Percentiles rank a stretch among this genome's conserved stretches.
phyloP scores from a whole-genome alignment of 1,284 basidiomycete species.

The Termitomyces sp. region DNA sequence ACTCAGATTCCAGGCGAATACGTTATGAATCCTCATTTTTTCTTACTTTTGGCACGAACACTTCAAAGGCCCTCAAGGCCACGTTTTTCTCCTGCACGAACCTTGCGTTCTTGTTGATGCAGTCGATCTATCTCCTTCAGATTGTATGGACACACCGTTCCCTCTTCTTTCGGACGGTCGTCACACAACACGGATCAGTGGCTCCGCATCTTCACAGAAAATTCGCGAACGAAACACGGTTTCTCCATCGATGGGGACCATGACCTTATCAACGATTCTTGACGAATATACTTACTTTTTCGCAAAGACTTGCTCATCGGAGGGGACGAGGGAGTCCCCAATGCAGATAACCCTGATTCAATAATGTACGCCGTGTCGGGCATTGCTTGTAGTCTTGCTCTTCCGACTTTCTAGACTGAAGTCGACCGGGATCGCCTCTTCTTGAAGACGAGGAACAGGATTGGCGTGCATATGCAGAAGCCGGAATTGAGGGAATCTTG shows the following conservation, averaged over 20 bases:
- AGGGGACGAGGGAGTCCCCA: constrained; percentile 13
- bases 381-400: constrained; percentile 11
- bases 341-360: constrained; percentile 18
- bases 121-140: constrained; percentile 26
- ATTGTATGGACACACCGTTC: constrained; percentile 6
- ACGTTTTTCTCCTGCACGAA: constrained; percentile 20
- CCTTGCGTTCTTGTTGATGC: constrained; percentile 18
- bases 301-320: constrained; percentile 23
- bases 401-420: constrained; percentile 11
- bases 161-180: neutral
- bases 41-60: constrained; percentile 16
- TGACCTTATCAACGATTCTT: constrained; percentile 37
- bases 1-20: constrained; percentile 30
- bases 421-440: constrained; percentile 14
- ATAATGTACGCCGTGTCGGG: constrained; percentile 19
- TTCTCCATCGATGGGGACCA: constrained; percentile 32
- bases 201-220: constrained; percentile 12
- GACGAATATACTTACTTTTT: constrained; percentile 34
- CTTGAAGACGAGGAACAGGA: constrained; percentile 19
- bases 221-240: constrained; percentile 16
- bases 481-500: constrained; percentile 19
- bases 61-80: constrained; percentile 16
- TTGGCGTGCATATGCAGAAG: constrained; percentile 8
- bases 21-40: constrained; percentile 12
- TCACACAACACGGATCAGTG: constrained; percentile 9